These are phyloP conservation scores for Debaryomyces robertsiae DNA, from an alignment of 1,139 yeast genomes.

Conservation along the genomic window DNA sequence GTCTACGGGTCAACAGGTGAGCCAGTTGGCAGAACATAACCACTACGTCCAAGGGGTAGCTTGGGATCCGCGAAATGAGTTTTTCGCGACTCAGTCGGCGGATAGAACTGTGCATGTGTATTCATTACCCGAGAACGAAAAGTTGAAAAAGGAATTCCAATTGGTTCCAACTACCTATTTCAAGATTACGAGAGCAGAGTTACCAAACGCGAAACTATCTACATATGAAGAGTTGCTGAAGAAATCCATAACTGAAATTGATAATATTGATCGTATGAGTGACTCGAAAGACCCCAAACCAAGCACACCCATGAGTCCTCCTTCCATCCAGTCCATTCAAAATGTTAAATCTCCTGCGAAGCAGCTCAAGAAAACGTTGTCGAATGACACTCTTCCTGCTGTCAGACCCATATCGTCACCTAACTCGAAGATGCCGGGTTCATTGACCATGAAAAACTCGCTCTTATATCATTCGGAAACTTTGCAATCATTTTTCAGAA, in stretches of 20 bases:
- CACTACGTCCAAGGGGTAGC: slow-evolving; percentile 95
- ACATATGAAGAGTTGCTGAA: background rate
- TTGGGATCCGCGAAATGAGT: slow-evolving; percentile 88
- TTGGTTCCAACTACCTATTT: slow-evolving; percentile 40
- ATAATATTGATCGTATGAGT: slow-evolving; percentile 1
- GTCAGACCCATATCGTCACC: slow-evolving; percentile 27
- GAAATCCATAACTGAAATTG: slow-evolving; percentile 3
- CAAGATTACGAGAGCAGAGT: slow-evolving; percentile 48
- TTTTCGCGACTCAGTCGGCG: slow-evolving; percentile 83
- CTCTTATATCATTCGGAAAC: slow-evolving; percentile 79
- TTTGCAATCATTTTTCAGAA: slow-evolving; percentile 83
- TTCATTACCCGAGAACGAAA: slow-evolving; percentile 26
- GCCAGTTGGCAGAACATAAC: slow-evolving; percentile 69
- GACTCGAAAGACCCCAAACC: slow-evolving; percentile 4
- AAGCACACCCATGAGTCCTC: slow-evolving; percentile 12
- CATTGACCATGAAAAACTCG: slow-evolving; percentile 7
- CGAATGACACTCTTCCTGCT: slow-evolving; percentile 40
- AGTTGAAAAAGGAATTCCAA: slow-evolving; percentile 9
- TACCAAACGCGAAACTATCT: slow-evolving; percentile 28
- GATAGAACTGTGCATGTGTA: slow-evolving; percentile 81
- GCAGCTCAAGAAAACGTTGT: slow-evolving; percentile 24
- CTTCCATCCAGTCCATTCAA: slow-evolving; percentile 12
- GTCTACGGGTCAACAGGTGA: slow-evolving; percentile 58
- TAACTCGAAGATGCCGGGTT: background rate
- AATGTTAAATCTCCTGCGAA: slow-evolving; percentile 27